Evolutionary conservation across 1,139 yeast species (phyloP), one percentile per base, ranked within the genome.

Genomic region (Candida smagusa): DNA sequence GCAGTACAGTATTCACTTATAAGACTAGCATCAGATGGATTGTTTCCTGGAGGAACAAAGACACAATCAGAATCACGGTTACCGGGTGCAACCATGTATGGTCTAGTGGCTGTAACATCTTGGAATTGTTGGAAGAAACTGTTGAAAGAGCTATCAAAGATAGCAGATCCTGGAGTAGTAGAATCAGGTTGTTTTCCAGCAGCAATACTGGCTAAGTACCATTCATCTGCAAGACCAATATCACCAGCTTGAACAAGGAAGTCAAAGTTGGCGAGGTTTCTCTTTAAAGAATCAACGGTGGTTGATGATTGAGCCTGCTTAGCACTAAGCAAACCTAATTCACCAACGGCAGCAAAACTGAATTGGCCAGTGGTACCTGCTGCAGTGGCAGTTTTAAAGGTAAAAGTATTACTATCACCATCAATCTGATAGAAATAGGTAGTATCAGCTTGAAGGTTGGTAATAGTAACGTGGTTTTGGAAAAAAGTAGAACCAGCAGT

Each of bases 51-150:
- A 7, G 28, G 34, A 19, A 34, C 38, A 24, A 32, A 13, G 13
- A 27, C 31, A 29, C 39, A 36, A 26, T 36, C 39, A 23, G 39
- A 35, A 13, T 36, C 39, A 27, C 32, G 39, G 33, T 36, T 36
- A 13, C 39, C 39, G 2, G 34, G 30, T 1, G 35, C 39, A 16
- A 36, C 39, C 39, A 36, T 36, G 29, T 31, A 36, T 4, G 39
- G 35, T 23, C 28, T 36, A 2, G 9, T n/a, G 5, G 35, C 26
- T 7, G 39, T 36, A n/a, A 36, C 12, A 4, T 32, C 33, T 22
- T 36, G 34, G 33, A 36, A 27, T 22, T 36, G 25, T 11, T 32
- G 33, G 24, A 32, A 36, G 27, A 36, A 36, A 12, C 32, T 35
- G 19, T 36, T 36, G 22, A 36, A 35, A 23, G 32, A 32, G 11